Evolutionary conservation across 768 basidiomycete species (phyloP).

Genomic region (Suillus fuscotomentosus): DNA sequence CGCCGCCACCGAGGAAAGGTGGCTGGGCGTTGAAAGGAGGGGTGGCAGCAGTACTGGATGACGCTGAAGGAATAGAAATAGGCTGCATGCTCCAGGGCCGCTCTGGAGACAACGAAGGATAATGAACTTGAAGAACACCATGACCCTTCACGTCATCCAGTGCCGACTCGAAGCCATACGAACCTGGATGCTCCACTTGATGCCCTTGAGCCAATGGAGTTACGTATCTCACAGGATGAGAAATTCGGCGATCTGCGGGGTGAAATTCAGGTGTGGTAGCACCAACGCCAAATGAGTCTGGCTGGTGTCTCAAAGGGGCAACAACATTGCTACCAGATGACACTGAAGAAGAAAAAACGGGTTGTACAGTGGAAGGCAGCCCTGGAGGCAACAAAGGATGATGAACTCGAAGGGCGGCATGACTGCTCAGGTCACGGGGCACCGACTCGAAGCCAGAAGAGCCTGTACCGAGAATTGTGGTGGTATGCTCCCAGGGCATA

Average conservation of each 20-base stretch:
- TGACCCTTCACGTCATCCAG: not conserved
- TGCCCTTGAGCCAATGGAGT: no score
- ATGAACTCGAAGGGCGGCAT: not conserved
- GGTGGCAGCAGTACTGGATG: not conserved
- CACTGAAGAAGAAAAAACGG: no score
- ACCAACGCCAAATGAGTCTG: no score
- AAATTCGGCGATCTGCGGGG: no score
- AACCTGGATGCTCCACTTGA: no score
- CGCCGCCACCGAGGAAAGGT: not conserved
- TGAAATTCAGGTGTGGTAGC: no score
- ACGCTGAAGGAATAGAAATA: not conserved
- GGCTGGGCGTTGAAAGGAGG: not conserved
- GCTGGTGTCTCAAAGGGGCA: no score
- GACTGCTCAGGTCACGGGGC: not conserved
- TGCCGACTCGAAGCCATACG: no score
- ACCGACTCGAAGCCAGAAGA: not conserved
- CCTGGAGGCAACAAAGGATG: not conserved
- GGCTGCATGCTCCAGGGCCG: not conserved
- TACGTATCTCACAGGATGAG: no score
- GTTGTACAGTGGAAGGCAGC: not conserved
- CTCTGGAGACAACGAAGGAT: not conserved
- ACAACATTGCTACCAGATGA: no score
- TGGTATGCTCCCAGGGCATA: not conserved
- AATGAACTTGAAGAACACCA: not conserved
- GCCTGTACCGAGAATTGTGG: not conserved